Conservation (phyloP, 2,329 filamentous ascomycete species). For the Pochonia chlamydosporia region DNA sequence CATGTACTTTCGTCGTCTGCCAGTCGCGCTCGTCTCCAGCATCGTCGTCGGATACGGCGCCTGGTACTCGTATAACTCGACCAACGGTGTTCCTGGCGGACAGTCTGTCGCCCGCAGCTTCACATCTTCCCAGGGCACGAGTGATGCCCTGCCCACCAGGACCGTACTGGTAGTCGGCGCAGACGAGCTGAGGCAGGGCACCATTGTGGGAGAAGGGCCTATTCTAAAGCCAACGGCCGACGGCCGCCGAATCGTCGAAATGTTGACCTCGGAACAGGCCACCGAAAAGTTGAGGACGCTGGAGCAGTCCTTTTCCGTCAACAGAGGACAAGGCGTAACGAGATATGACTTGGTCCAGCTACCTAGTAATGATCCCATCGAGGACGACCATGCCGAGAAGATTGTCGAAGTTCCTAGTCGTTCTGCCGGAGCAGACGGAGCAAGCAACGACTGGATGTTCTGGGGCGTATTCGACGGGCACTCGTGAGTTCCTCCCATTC, state of each 20-base stretch:
- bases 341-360: conserved; percentile 93
- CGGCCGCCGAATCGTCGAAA: conserved; percentile 83
- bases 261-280: conserved; percentile 92
- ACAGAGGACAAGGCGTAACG: conserved; percentile 82
- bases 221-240: conserved; percentile 83
- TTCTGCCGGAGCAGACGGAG: conserved; percentile 32
- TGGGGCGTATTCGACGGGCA: conserved; percentile 99
- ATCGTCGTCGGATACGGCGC: conserved; percentile 66
- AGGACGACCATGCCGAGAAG: conserved; percentile 97
- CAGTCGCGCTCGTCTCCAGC: conserved; percentile 61
- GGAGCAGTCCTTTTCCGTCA: conserved; percentile 88
- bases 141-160: conserved; percentile 43
- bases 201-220: conserved; percentile 77
- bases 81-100: conserved; percentile 23
- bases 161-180: conserved; percentile 83
- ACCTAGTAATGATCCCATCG: conserved; percentile 94
- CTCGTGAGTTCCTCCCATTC: conserved; percentile 52
- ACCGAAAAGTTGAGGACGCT: conserved; percentile 82
- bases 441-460: conserved; percentile 89
- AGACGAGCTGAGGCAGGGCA: conserved; percentile 83
- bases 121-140: conserved; percentile 30
- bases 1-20: conserved; percentile 69
- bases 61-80: conserved; percentile 63
- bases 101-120: conserved; percentile 35
- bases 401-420: conserved; percentile 80